Conservation (phyloP, 2,329 filamentous ascomycete genomes). For the Cercospora citrullina region DNA sequence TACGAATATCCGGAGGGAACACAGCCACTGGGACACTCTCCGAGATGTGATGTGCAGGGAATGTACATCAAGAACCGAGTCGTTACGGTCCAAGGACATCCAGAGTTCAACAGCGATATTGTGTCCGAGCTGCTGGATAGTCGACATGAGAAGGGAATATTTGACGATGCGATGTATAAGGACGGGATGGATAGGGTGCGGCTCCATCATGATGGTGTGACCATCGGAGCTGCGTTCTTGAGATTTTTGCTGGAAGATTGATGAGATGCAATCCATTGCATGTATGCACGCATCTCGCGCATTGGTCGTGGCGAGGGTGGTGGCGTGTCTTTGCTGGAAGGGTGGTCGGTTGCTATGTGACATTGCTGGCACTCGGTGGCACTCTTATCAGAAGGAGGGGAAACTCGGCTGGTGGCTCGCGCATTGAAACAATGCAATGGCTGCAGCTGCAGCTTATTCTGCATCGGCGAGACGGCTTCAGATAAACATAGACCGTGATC, state of each 20-base stretch:
- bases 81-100: conserved; percentile 82
- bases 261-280: neutral
- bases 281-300: neutral
- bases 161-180: conserved; percentile 66
- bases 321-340: neutral
- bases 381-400: neutral
- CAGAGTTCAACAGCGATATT: conserved; percentile 75
- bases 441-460: neutral
- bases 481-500: neutral
- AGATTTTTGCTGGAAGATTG: conserved; percentile 68
- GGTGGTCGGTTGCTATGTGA: neutral
- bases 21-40: conserved; percentile 64
- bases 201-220: conserved; percentile 75
- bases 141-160: conserved; percentile 66
- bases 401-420: neutral
- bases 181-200: conserved; percentile 67
- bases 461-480: neutral
- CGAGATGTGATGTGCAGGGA: conserved; percentile 71
- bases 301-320: neutral
- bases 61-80: conserved; percentile 69
- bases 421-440: neutral
- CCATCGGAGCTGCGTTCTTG: conserved; percentile 71
- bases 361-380: neutral
- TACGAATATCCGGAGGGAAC: conserved; percentile 62
- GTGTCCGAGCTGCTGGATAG: conserved; percentile 66